Conservation (phyloP, 2,329 filamentous ascomycete genomes). For the Aspergillus glaucus region DNA sequence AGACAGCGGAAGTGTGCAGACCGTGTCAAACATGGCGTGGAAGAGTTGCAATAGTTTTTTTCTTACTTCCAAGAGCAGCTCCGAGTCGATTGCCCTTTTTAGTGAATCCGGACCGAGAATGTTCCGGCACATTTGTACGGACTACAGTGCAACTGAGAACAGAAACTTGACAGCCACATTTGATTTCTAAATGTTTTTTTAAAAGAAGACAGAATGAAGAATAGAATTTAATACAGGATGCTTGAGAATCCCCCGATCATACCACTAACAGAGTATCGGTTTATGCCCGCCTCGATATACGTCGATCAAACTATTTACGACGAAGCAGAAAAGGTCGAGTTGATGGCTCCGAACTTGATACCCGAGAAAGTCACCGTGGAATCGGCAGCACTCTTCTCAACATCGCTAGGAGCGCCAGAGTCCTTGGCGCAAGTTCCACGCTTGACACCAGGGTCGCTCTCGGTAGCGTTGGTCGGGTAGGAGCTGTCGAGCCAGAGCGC, state of each 20-base stretch:
- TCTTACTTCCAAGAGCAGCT: constrained; percentile 2
- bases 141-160: not conserved
- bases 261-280: too few relatives aligned
- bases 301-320: not conserved
- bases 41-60: not conserved
- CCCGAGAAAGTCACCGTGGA: constrained; percentile 52
- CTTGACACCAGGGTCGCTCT: constrained; percentile 41
- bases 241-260: too few relatives aligned
- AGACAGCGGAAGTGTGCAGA: constrained; percentile 80
- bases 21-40: constrained; percentile 72
- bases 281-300: not conserved
- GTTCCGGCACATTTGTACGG: constrained; percentile 7
- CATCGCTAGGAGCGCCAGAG: constrained; percentile 46
- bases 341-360: constrained; percentile 53
- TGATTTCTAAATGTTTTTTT: too few relatives aligned
- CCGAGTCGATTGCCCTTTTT: constrained; percentile 5
- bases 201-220: too few relatives aligned
- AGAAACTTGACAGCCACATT: too few relatives aligned
- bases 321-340: constrained; percentile 41
- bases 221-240: too few relatives aligned
- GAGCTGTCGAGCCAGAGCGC: constrained; percentile 70
- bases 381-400: constrained; percentile 44
- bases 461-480: constrained; percentile 47
- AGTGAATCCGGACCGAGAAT: constrained; percentile 16
- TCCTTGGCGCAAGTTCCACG: constrained; percentile 50